Base-by-base conservation (phyloP, 1,139 yeast genomes). In the Diutina neorugosa region DNA sequence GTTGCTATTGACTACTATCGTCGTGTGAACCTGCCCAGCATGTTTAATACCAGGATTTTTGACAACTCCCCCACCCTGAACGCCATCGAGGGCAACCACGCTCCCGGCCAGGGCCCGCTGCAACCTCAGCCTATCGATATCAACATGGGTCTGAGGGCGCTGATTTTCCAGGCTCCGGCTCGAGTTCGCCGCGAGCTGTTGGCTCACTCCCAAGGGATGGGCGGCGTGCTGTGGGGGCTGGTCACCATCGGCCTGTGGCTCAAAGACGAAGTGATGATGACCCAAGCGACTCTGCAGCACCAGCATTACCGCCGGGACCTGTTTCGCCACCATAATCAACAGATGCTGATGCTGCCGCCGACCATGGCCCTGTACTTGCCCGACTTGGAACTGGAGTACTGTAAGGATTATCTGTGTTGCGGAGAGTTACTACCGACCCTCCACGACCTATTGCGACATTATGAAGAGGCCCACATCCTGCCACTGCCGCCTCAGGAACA, bases 171-270 rank as follows among this genome's bases (percentile, higher is more conserved):
- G 58, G 62, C 61, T 53, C 50, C 50, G n/a, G 62, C 60, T 51
- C 58, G 68, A 42, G 75, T 82, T 57, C 79, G 96, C 61, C 76
- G 98, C 57, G 98, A 91, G 62, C 83, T 91, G 56, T 83, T 93
- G 56, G 97, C 97, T 23, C 98, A 91, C 67, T 86, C 96, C 2
- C 96, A 89, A 66, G 98, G 98, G 9, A 87, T 91, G 83, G 98
- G 98, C 47, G 98, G 98, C 53, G 87, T 93, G 43, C 85, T 96
- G n/a, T 93, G 97, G 96, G 98, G 98, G 25, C 90, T 96, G 2
- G 82, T 90, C 56, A 86, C 96, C 23, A 91, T 93, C 50, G 97
- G 98, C 11, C 84, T 94, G 21, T 93, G 98, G 98, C 74, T 93
- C 44, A 86, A 90, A 65, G 98, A 93, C 65, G 98, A 93, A 66